These are phyloP conservation scores for Aspergillus affinis DNA, from an alignment of 495 filamentous ascomycete genomes.

Conservation along the genomic window DNA sequence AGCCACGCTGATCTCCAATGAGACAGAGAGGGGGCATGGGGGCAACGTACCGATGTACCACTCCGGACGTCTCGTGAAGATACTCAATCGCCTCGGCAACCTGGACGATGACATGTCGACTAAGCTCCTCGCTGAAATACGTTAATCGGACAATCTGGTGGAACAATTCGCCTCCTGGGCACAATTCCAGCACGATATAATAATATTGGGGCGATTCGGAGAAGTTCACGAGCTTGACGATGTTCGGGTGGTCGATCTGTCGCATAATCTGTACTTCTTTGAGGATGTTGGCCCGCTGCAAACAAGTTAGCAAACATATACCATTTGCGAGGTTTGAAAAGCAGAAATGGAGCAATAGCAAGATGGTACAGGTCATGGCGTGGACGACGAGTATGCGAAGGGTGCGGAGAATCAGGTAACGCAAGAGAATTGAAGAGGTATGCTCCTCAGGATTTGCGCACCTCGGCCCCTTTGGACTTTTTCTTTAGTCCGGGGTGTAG, in stretches of 20 bases:
- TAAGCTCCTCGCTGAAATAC: conserved; percentile 95
- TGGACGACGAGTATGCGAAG: background rate
- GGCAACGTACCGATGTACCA: conserved; percentile 87
- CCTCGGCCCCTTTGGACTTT: conserved; percentile 91
- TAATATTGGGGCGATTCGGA: conserved; percentile 94
- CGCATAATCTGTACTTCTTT: conserved; percentile 99
- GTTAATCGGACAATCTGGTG: conserved; percentile 98
- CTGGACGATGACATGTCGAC: conserved; percentile 89
- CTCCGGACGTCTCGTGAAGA: conserved; percentile 89
- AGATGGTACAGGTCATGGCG: conserved; percentile 7
- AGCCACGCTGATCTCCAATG: background rate
- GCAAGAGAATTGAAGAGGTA: conserved; percentile 11
- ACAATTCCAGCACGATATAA: conserved; percentile 94
- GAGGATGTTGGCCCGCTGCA: conserved; percentile 89
- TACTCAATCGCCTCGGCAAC: conserved; percentile 93
- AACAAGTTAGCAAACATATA: conserved; percentile 16
- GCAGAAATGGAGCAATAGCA: background rate
- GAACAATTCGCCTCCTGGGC: conserved; percentile 93
- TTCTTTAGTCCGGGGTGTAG: conserved; percentile 96
- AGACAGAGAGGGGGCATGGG: background rate
- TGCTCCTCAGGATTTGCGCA: conserved; percentile 61
- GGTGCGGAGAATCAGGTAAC: conserved; percentile 2
- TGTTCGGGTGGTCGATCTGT: conserved; percentile 90
- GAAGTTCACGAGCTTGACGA: conserved; percentile 90
- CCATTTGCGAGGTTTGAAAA: background rate